Evolutionary conservation across 345 rosid genomes (phyloP).

Genomic region (Limnanthes douglasii): DNA sequence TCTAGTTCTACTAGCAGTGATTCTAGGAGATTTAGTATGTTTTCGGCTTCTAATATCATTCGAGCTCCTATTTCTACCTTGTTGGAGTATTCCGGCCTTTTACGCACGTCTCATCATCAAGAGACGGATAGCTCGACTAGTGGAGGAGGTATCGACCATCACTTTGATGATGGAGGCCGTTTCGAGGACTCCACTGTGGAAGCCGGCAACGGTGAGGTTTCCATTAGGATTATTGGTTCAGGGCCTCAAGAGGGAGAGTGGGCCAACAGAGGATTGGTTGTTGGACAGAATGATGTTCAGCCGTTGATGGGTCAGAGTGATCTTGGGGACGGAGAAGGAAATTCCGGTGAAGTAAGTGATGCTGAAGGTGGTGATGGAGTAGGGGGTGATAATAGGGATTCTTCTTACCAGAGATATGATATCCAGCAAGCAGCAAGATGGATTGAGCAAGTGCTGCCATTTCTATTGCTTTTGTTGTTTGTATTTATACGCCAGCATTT

Average conservation of each 20-base stretch:
- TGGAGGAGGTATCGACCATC: conserved; percentile 7
- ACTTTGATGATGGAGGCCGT: conserved; percentile 11
- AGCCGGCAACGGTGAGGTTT: conserved; percentile 56
- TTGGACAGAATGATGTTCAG: conserved; percentile 19
- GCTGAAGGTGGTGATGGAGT: conserved; percentile 38
- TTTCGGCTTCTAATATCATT: conserved; percentile 71
- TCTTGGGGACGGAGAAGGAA: conserved; percentile 28
- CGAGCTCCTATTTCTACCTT: conserved; percentile 85
- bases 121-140: conserved; percentile 40
- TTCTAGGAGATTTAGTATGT: conserved; percentile 46
- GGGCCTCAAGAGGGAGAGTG: conserved; percentile 50
- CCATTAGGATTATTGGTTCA: conserved; percentile 87
- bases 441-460: conserved; percentile 97
- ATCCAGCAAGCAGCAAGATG: conserved; percentile 99
- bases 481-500: conserved; percentile 98
- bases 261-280: conserved; percentile 38
- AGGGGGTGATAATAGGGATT: conserved; percentile 44
- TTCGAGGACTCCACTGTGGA: conserved; percentile 26
- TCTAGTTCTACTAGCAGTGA: conserved; percentile 23
- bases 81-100: conserved; percentile 84
- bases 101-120: conserved; percentile 36
- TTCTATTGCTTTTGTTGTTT: conserved; percentile 89
- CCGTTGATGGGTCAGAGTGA: conserved; percentile 17
- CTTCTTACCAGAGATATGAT: conserved; percentile 95
- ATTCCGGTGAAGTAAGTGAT: conserved; percentile 24